A percentile compares a stretch with the other conserved stretches of the same genome.
phyloP scores from a whole-genome alignment of 495 filamentous ascomycete genomes.

The Talaromyces trachyspermus region DNA sequence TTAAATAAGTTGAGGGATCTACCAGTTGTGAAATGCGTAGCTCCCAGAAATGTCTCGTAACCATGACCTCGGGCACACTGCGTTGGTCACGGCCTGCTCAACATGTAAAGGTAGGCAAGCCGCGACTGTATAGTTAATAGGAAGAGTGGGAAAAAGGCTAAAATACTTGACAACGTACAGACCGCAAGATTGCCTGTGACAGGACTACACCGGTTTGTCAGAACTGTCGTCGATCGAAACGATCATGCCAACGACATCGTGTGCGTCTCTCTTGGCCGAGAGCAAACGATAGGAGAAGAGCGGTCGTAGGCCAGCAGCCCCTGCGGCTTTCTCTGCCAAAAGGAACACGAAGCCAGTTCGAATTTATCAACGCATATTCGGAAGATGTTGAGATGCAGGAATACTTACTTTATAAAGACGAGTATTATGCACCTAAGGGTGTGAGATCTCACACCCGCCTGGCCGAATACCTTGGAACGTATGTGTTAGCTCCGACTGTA shows the following conservation, averaged over 20 bases:
- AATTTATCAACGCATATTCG: background rate
- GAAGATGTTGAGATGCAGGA: background rate
- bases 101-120: too few relatives aligned
- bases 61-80: too few relatives aligned
- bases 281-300: background rate
- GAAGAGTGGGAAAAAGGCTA: too few relatives aligned
- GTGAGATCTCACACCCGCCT: background rate
- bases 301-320: background rate
- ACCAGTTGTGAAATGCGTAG: too few relatives aligned
- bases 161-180: background rate
- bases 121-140: too few relatives aligned
- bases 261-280: background rate
- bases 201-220: background rate
- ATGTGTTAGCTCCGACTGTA: background rate
- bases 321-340: background rate
- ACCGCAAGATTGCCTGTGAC: conserved; percentile 5
- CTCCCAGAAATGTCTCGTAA: too few relatives aligned
- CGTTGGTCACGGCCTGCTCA: too few relatives aligned
- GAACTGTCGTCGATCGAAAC: conserved; percentile 1
- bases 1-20: too few relatives aligned
- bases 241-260: background rate
- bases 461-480: background rate
- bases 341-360: background rate
- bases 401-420: background rate
- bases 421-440: background rate